A percentile compares a stretch with the other conserved stretches of the same genome.
These are phyloP conservation scores for Ascochyta koolunga DNA, from an alignment of 2,329 filamentous ascomycete species.

Conservation along the genomic window DNA sequence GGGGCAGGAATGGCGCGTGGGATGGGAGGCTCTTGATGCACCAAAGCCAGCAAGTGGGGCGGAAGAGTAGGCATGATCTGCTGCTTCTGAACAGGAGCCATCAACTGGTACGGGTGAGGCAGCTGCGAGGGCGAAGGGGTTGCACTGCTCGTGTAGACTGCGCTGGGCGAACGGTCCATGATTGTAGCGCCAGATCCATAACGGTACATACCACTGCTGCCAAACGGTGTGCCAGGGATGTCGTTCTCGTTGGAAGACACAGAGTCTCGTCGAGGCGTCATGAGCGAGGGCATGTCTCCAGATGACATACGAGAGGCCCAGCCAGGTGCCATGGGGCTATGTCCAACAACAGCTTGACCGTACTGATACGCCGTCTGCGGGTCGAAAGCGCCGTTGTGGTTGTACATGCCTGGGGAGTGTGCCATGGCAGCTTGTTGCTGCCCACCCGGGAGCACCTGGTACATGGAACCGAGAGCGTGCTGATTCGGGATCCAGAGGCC, in stretches of 20 bases:
- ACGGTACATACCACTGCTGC: conserved; percentile 52
- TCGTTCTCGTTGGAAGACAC: conserved; percentile 61
- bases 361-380: conserved; percentile 53
- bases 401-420: conserved; percentile 53
- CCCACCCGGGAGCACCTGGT: conserved; percentile 41
- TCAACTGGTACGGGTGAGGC: conserved; percentile 51
- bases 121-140: conserved; percentile 59
- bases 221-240: conserved; percentile 56
- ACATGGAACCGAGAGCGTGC: conserved; percentile 42
- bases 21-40: conserved; percentile 76
- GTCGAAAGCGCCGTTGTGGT: conserved; percentile 52
- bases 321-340: conserved; percentile 53
- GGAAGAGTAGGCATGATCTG: conserved; percentile 50
- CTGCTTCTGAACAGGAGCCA: conserved; percentile 48
- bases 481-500: conserved; percentile 48
- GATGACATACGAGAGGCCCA: conserved; percentile 56
- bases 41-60: conserved; percentile 53
- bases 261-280: conserved; percentile 59
- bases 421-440: conserved; percentile 41
- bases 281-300: conserved; percentile 56
- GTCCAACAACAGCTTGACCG: conserved; percentile 51
- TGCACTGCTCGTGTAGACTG: conserved; percentile 54
- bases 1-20: conserved; percentile 90
- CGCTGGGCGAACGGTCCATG: conserved; percentile 57
- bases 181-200: conserved; percentile 54